Conservation (phyloP, 2,329 filamentous ascomycete genomes). For the Dactylellina haptotyla region DNA sequence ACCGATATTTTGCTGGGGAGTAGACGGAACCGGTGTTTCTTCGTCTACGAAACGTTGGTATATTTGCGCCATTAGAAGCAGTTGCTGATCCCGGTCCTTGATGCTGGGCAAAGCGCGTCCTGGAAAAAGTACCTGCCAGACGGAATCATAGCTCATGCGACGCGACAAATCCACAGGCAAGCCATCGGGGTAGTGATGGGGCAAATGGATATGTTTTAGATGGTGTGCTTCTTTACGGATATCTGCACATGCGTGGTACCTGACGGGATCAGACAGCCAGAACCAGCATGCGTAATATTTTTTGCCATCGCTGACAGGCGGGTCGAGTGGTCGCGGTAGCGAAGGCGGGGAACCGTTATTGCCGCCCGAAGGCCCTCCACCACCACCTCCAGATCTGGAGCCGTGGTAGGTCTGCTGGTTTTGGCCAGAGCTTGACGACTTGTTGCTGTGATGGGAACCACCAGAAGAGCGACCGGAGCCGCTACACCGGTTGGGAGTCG, state of each 20-base stretch:
- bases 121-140: constrained; percentile 41
- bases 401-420: constrained; percentile 20
- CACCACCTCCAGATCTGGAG: constrained; percentile 18
- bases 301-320: constrained; percentile 38
- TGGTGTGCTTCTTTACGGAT: constrained; percentile 48
- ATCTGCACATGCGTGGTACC: constrained; percentile 35
- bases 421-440: constrained; percentile 14
- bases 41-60: background rate
- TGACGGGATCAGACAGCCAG: constrained; percentile 44
- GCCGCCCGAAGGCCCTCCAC: constrained; percentile 23
- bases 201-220: constrained; percentile 42
- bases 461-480: constrained; percentile 35
- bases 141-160: constrained; percentile 39
- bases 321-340: constrained; percentile 44
- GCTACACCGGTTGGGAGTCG: constrained; percentile 13
- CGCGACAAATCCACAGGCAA: constrained; percentile 24
- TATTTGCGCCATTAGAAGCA: constrained; percentile 33
- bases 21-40: background rate
- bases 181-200: constrained; percentile 31
- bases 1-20: background rate
- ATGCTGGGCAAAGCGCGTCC: constrained; percentile 10
- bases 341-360: constrained; percentile 37
- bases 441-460: constrained; percentile 22
- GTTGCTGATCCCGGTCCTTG: constrained; percentile 32
- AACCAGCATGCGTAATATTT: constrained; percentile 50